Conservation (phyloP, 1,284 basidiomycete species). For the Veloporphyrellus conicus region DNA sequence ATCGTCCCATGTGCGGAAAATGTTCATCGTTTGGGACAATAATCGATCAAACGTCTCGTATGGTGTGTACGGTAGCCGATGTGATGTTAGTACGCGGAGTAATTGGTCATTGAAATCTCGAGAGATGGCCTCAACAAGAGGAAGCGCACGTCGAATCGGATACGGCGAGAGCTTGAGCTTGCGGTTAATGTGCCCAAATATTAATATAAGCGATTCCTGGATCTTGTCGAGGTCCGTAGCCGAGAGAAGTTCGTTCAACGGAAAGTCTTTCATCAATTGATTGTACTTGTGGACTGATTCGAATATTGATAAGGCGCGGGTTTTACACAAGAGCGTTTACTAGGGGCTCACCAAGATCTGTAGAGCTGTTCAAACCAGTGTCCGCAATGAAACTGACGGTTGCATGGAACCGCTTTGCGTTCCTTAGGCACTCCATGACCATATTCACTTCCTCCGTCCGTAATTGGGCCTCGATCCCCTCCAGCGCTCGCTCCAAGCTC, state of each 20-base stretch:
- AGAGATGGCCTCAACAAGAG: slow-evolving; percentile 96
- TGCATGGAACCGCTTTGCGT: slow-evolving; percentile 95
- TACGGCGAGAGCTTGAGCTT: slow-evolving; percentile 95
- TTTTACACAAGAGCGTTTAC: neutral
- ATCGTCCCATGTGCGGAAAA: slow-evolving; percentile 96
- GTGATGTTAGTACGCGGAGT: slow-evolving; percentile 84
- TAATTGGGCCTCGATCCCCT: slow-evolving; percentile 89
- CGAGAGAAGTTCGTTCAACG: slow-evolving; percentile 91
- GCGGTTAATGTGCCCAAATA: slow-evolving; percentile 93
- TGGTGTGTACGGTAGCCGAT: slow-evolving; percentile 88
- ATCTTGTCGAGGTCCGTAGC: slow-evolving; percentile 96
- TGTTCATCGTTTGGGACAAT: slow-evolving; percentile 70
- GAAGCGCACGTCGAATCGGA: slow-evolving; percentile 90
- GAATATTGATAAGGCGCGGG: slow-evolving; percentile 27
- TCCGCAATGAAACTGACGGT: slow-evolving; percentile 98
- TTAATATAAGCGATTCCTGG: slow-evolving; percentile 79
- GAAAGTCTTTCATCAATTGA: slow-evolving; percentile 98
- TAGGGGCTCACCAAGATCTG: slow-evolving; percentile 65
- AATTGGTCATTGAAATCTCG: slow-evolving; percentile 95
- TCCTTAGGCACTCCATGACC: slow-evolving; percentile 92
- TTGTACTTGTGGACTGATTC: slow-evolving; percentile 94
- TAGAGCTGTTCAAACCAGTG: slow-evolving; percentile 91
- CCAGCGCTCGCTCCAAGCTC: slow-evolving; percentile 87
- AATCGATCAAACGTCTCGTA: slow-evolving; percentile 91
- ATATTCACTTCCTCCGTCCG: slow-evolving; percentile 89